phyloP scores from a whole-genome alignment of 2,329 filamentous ascomycete genomes.

The Penicillium sp. region DNA sequence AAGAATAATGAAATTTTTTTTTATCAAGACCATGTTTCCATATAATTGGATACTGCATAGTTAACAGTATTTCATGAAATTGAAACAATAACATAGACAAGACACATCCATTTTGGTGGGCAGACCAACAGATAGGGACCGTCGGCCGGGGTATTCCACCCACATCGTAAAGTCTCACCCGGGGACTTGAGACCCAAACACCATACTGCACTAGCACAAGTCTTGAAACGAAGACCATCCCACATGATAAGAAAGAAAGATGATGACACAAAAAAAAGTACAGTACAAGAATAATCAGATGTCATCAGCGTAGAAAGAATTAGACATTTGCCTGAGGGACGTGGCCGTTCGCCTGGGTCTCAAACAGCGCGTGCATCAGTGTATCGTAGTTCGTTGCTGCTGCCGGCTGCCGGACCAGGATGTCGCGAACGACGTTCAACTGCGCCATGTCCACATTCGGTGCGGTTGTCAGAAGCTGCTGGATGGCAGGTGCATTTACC shows the following conservation, averaged over 20 bases:
- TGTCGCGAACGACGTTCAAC: slow-evolving; percentile 68
- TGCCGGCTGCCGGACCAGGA: slow-evolving; percentile 64
- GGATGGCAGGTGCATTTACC: slow-evolving; percentile 62
- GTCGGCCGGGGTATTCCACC: slow-evolving; percentile 20
- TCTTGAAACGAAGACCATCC: not conserved
- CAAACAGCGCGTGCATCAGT: slow-evolving; percentile 43
- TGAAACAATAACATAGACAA: slow-evolving; percentile 1
- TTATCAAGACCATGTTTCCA: too few species aligned
- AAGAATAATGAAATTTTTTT: too few species aligned
- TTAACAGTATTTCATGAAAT: too few species aligned
- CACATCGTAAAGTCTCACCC: slow-evolving; percentile 16
- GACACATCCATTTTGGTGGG: slow-evolving; percentile 9
- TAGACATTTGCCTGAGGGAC: slow-evolving; percentile 21
- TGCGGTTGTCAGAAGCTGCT: slow-evolving; percentile 67
- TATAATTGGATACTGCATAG: too few species aligned
- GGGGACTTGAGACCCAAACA: slow-evolving; percentile 12
- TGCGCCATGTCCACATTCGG: slow-evolving; percentile 67
- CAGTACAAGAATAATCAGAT: slow-evolving; percentile 11
- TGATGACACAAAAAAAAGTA: slow-evolving; percentile 20
- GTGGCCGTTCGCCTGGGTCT: slow-evolving; percentile 36
- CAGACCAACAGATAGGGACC: slow-evolving; percentile 4
- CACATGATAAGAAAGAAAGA: slow-evolving; percentile 1
- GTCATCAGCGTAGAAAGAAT: slow-evolving; percentile 6
- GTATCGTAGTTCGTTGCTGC: slow-evolving; percentile 58
- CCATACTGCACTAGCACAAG: not conserved